Evolutionary conservation across 495 filamentous ascomycete genomes (phyloP).

Genomic region (Talaromyces proteolyticus): DNA sequence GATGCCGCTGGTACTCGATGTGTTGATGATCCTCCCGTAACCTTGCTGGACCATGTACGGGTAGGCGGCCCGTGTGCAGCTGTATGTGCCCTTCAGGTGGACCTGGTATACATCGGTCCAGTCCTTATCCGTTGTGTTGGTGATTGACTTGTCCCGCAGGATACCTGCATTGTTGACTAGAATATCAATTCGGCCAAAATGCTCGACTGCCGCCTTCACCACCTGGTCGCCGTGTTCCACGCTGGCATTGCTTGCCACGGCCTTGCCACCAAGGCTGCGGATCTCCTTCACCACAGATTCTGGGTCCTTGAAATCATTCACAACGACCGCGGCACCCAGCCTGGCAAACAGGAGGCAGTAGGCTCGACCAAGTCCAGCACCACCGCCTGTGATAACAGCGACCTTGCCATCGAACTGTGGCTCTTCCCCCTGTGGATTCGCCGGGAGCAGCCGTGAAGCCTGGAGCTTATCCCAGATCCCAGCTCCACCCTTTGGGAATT

Average conservation of each 20-base stretch:
- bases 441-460: no score
- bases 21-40: slow-evolving; percentile 94
- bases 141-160: slow-evolving; percentile 91
- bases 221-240: slow-evolving; percentile 94
- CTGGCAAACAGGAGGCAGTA: slow-evolving; percentile 89
- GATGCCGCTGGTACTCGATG: slow-evolving; percentile 86
- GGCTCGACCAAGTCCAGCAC: slow-evolving; percentile 86
- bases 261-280: slow-evolving; percentile 84
- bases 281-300: slow-evolving; percentile 98
- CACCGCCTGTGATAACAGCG: slow-evolving; percentile 92
- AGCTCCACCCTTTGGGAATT: neutral
- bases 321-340: slow-evolving; percentile 90
- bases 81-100: slow-evolving; percentile 92
- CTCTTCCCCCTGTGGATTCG: no score
- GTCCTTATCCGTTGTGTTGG: slow-evolving; percentile 96
- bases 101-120: slow-evolving; percentile 94
- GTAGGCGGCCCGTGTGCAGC: slow-evolving; percentile 89
- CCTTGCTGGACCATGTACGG: slow-evolving; percentile 97
- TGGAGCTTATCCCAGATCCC: no score
- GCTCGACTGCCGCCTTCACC: slow-evolving; percentile 90
- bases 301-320: slow-evolving; percentile 93
- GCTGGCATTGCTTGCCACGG: slow-evolving; percentile 95
- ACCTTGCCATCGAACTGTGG: slow-evolving; percentile 91
- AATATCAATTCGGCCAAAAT: slow-evolving; percentile 87
- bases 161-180: slow-evolving; percentile 98